These are phyloP conservation scores for Linanthus parryae DNA, from an alignment of 148 eudicot genomes.

Conservation along the genomic window DNA sequence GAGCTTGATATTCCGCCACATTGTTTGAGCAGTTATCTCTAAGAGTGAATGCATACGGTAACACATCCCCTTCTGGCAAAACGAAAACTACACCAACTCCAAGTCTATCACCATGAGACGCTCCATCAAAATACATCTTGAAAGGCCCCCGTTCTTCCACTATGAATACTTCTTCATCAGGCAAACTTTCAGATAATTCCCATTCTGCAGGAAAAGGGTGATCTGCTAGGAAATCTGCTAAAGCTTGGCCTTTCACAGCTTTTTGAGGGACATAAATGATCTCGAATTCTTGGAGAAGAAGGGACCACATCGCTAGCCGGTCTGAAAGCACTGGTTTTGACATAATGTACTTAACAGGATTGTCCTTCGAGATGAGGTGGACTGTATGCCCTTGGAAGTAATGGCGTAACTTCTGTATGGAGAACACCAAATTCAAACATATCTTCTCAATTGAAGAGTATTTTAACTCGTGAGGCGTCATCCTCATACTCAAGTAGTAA, in stretches of 20 bases:
- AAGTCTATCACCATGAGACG: background rate
- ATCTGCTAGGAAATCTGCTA: background rate
- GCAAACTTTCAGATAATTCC: constrained; percentile 1
- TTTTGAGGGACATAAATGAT: background rate
- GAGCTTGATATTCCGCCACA: constrained; percentile 6
- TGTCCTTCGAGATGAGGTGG: background rate
- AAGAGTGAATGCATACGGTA: no score
- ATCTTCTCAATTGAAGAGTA: constrained; percentile 8
- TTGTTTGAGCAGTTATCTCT: constrained; percentile 9
- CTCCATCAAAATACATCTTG: no score
- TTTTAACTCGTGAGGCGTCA: background rate
- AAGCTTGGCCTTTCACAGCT: no score
- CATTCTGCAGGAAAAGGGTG: background rate
- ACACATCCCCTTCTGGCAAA: background rate
- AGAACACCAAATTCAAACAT: constrained; percentile 2
- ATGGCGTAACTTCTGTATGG: constrained; percentile 3
- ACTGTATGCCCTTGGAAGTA: constrained; percentile 2
- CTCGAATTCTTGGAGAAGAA: constrained; percentile 1
- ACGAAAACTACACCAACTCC: constrained; percentile 1
- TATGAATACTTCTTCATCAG: background rate
- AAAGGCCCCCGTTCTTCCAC: background rate
- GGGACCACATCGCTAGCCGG: background rate
- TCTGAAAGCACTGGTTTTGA: background rate
- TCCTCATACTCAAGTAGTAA: background rate
- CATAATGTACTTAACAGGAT: constrained; percentile 4